Evolutionary conservation across 176 grass and related monocot genomes (phyloP), one percentile per base, ranked within the genome.

Genomic region (Secale cereale): DNA sequence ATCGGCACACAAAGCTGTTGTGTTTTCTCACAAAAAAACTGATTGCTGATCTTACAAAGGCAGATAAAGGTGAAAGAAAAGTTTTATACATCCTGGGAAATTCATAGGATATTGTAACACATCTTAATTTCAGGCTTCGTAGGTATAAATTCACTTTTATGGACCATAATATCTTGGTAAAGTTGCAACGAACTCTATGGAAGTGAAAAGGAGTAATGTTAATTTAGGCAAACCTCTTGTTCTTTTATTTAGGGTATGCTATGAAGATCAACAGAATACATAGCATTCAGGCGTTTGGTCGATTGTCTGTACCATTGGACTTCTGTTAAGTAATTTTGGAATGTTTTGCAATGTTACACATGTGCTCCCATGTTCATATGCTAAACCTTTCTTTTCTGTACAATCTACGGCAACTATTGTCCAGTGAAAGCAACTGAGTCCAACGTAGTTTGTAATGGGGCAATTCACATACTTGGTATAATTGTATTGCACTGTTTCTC

Each of bases 21-120:
- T 22, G 54, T 57, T 57, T 56, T 56, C 7, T 56, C 52, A 22
- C 50, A 7, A 54, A 56, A 56, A 56, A 57, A 57, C 54, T 70
- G 66, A 72, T 41, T 59, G 33, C 16, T 31, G 48, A 69, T 64
- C 52, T 71, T 80, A 62, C 7, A 61, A 22, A 64, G 35, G 29
- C 54, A 37, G 16, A 80, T n/a, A 10, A 80, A 73, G 77, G 59
- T 61, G 27, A 59, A 63, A 63, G 54, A 80, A 63, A 71, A 50
- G 23, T 33, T 81, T 3, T 45, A 65, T 81, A 11, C 20, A 81
- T 40, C 50, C 52, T 62, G 71, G 67, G 16, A 72, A 52, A 79
- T 64, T 57, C 3, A 37, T 78, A 74, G 40, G 54, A 72, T 83
- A 45, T 40, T 25, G 31, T 23, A 68, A 27, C 5, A 67, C 23